Percentiles rank a stretch among this genome's conserved stretches.
Conservation (phyloP, 192 early-diverging fungal species). For the Backusella tuberculispora region DNA sequence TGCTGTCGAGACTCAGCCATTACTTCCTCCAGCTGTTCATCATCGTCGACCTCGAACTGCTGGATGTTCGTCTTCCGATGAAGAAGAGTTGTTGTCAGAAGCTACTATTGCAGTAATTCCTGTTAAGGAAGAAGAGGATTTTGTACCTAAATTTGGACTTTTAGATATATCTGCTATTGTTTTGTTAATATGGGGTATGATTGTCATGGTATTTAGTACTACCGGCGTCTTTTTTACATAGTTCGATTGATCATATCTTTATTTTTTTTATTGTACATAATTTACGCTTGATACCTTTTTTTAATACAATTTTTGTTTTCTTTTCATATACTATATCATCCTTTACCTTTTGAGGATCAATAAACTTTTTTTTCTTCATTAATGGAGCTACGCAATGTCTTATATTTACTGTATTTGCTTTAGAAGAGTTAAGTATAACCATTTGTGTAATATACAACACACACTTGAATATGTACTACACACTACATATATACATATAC, state of each 20-base stretch:
- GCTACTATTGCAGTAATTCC: background rate
- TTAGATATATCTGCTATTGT: slow-evolving; percentile 40
- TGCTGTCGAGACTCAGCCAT: background rate
- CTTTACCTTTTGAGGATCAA: background rate
- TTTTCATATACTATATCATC: background rate
- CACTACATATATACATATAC: too few species aligned
- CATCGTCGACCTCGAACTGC: background rate
- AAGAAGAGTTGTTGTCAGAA: slow-evolving; percentile 22
- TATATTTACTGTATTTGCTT: too few species aligned
- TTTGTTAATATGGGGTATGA: slow-evolving; percentile 47
- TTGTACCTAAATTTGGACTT: slow-evolving; percentile 8
- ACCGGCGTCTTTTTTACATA: slow-evolving; percentile 14
- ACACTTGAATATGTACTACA: too few species aligned
- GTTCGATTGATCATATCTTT: background rate
- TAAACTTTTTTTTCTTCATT: background rate
- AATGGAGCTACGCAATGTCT: too few species aligned
- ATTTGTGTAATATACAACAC: too few species aligned
- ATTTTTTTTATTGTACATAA: background rate
- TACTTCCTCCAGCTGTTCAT: background rate
- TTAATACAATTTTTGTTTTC: background rate
- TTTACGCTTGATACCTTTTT: slow-evolving; percentile 2
- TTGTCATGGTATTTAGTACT: slow-evolving; percentile 55
- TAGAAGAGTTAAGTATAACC: too few species aligned
- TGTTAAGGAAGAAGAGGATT: slow-evolving; percentile 5
- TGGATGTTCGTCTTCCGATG: background rate